Percentiles rank a stretch among this genome's conserved stretches.
Conservation (phyloP, 2,329 filamentous ascomycete species). For the Chaetomium strumarium region DNA sequence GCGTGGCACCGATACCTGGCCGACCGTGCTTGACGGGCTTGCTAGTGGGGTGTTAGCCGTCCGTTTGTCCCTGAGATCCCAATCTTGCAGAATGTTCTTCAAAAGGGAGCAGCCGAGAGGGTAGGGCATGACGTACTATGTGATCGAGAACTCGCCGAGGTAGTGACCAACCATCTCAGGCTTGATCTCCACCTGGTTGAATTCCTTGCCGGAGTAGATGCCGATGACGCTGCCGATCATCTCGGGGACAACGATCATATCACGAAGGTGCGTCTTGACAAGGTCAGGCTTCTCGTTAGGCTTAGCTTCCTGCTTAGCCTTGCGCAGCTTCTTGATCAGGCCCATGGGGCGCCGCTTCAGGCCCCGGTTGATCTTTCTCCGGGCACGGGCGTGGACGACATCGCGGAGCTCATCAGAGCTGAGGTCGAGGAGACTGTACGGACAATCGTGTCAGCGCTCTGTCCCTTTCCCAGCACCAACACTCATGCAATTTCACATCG, state of each 20-base stretch:
- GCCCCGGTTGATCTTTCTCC: constrained; percentile 98
- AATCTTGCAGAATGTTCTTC: not conserved
- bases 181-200: constrained; percentile 99
- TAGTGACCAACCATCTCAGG: constrained; percentile 99
- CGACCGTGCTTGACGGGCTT: constrained; percentile 99
- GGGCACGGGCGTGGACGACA: constrained; percentile 98
- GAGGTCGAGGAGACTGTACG: constrained; percentile 87
- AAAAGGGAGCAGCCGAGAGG: not conserved
- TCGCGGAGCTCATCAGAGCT: constrained; percentile 97
- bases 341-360: constrained; percentile 99
- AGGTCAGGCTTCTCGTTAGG: constrained; percentile 99
- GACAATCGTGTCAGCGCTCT: constrained; percentile 16
- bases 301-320: constrained; percentile 97
- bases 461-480: not conserved
- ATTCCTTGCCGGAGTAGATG: constrained; percentile 99
- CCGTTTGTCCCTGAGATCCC: not conserved
- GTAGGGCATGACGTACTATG: constrained; percentile 68
- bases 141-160: constrained; percentile 98
- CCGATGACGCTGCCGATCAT: constrained; percentile 99
- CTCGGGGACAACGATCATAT: constrained; percentile 99
- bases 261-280: constrained; percentile 98
- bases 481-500: not conserved
- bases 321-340: constrained; percentile 99
- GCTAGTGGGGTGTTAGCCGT: constrained; percentile 57
- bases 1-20: constrained; percentile 99